Base-by-base conservation (phyloP, 2,329 filamentous ascomycete genomes). In the Clarireedia sp. region DNA sequence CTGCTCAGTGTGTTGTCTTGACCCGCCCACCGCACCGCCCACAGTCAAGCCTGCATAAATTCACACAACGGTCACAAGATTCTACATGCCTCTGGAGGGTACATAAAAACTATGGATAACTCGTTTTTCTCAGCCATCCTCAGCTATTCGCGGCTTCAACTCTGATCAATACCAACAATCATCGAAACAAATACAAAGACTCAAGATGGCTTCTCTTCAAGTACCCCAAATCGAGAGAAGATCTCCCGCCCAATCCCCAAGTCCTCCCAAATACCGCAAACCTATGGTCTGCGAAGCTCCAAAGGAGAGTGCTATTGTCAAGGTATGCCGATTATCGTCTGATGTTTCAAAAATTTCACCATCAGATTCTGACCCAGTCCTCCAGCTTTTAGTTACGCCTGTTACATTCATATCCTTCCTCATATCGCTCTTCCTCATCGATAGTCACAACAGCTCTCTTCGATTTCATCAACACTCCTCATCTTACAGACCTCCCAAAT, bases 401-500 rank as follows among this genome's bases (percentile, higher is more conserved):
- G 49, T 69, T 37, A 63, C 62, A 17, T 69, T 69, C 57, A 16
- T 69, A 48, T 67, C 66, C 41, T 69, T 69, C 59, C 60, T 69
- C 58, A 51, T 69, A 48, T 68, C 67, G 9, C 66, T 69, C 51
- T 63, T 63, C 19, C 59, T 69, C 2, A 60, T 69, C 57, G 64
- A 67, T 48, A 50, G 54, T 1, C 57, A 57, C 4, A 67, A 66
- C 48, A 48, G 62, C 48, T 55, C 48, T 8, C 45, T 61, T 9
- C 62, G 66, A 36, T 47, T 57, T 16, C 56, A 60, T 37, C 53
- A 56, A 9, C 61, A 59, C 41, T 58, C 54, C 1, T 45, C 38
- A 24, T 21, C 49, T 10, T 48, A 44, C 3, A 47, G 37, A n/a
- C 33, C 54, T n/a, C 57, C 63, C 0, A 46, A 57, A 14, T 59